Base-by-base conservation (phyloP, 345 rosid genomes). In the Carallia brachiata region DNA sequence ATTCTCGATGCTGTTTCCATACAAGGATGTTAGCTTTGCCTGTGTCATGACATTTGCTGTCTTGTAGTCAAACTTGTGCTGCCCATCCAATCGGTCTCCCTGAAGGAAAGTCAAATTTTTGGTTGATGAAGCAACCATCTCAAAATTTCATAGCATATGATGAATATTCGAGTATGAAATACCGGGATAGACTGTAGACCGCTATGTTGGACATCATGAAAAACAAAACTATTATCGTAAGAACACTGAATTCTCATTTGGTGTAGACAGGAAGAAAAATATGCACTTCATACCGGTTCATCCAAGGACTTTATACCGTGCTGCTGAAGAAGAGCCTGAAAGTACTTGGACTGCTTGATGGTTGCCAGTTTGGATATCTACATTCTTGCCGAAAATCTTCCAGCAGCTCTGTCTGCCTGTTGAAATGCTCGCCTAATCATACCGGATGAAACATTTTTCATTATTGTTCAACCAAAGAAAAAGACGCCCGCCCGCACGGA, bases 331-430 rank as follows among this genome's bases (percentile, higher is more conserved):
- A 78, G 85, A 67, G 82, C 71, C 36, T 23, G 71, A 36, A 92
- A 90, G 78, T 82, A 74, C 37, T 87, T 86, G 19, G 99, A 92
- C 71, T 88, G 85, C 78, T 80, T 90, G 36, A 95, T 79, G 80
- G 82, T 87, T 47, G 84, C 95, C 65, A 85, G 54, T 65, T 89
- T 84, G 74, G 74, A 90, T 74, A 6, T 73, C 79, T 56, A 75
- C 66, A 74, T 79, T 82, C 72, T 64, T 81, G 73, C 82, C 63
- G 82, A 92, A 90, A 63, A 84, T 75, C 65, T 70, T 31, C 28
- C 92, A 57, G 90, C 81, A 72, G 80, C 83, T 74, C 75, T 81
- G n/a, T 86, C 82, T 73, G 90, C 93, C 72, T 78, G 88, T 28
- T 95, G 92, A 79, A 92, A 89, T 56, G 93, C 97, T 70, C 80